phyloP scores from a whole-genome alignment of 75 land plant species.

The Pinus tabuliformis region DNA sequence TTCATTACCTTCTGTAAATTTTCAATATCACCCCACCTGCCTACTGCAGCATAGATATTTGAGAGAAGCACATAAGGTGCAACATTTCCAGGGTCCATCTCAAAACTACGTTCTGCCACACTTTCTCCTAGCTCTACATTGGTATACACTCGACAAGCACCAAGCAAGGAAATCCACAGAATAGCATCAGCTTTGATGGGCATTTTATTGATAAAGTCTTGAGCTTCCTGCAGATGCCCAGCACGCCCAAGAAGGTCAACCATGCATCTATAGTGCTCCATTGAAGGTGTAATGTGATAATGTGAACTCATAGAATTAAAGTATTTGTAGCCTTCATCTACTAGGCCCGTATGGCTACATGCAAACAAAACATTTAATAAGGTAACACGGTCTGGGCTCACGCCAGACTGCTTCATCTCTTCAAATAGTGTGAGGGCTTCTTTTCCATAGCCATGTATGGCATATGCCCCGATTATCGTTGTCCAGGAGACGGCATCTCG shows the following conservation, averaged over 20 bases:
- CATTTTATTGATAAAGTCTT: slow-evolving; percentile 36
- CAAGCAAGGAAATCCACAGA: slow-evolving; percentile 53
- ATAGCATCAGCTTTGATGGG: slow-evolving; percentile 30
- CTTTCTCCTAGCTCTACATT: slow-evolving; percentile 33
- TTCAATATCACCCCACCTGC: slow-evolving; percentile 43
- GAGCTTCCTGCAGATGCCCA: slow-evolving; percentile 53
- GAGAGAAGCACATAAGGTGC: slow-evolving; percentile 55
- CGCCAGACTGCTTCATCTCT: slow-evolving; percentile 26
- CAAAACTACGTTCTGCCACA: slow-evolving; percentile 22
- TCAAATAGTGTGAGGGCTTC: slow-evolving; percentile 47
- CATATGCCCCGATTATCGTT: slow-evolving; percentile 40
- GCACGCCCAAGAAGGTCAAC: slow-evolving; percentile 55
- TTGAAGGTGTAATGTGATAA: slow-evolving; percentile 14
- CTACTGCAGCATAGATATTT: slow-evolving; percentile 50
- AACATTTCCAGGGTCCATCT: slow-evolving; percentile 31
- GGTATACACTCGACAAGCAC: slow-evolving; percentile 39
- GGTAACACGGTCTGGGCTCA: slow-evolving; percentile 54
- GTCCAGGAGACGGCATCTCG: slow-evolving; percentile 40
- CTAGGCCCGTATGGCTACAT: slow-evolving; percentile 50
- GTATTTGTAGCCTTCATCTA: slow-evolving; percentile 24
- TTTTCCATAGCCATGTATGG: slow-evolving; percentile 31
- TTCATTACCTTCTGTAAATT: slow-evolving; percentile 29
- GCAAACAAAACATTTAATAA: slow-evolving; percentile 56
- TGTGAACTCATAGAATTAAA: slow-evolving; percentile 33
- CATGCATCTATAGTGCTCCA: slow-evolving; percentile 59